These are phyloP conservation scores for Dryadomyces quercivorus DNA, from an alignment of 2,329 filamentous ascomycete species.

Conservation along the genomic window DNA sequence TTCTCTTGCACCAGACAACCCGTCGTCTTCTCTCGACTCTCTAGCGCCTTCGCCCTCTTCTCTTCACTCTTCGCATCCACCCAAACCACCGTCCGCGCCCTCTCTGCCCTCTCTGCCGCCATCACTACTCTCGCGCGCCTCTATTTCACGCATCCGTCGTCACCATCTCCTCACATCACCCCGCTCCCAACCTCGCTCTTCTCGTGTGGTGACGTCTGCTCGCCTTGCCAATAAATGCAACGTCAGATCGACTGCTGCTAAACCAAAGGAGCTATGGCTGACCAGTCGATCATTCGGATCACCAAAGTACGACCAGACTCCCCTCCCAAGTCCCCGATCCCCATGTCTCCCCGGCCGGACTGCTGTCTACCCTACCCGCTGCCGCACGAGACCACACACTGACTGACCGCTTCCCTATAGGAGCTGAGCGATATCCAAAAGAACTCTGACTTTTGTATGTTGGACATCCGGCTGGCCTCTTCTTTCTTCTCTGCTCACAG, in stretches of 20 bases:
- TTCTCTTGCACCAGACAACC: background rate
- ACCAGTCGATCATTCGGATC: constrained; percentile 81
- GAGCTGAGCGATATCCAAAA: constrained; percentile 80
- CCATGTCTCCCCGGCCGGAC: background rate
- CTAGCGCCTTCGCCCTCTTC: background rate
- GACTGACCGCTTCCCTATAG: constrained; percentile 26
- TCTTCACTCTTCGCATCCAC: too few species aligned
- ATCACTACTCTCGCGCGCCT: background rate
- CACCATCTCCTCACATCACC: background rate
- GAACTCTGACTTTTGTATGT: constrained; percentile 65
- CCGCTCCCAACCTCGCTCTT: background rate
- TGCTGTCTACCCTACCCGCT: background rate
- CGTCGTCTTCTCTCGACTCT: background rate
- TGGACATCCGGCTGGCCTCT: too few species aligned
- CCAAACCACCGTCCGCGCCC: too few species aligned
- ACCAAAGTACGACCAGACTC: constrained; percentile 50
- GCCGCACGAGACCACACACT: constrained; percentile 4
- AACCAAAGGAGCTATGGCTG: constrained; percentile 44
- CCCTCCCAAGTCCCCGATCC: constrained; percentile 1
- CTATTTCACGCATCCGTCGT: too few species aligned
- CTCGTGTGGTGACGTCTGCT: background rate
- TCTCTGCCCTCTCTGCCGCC: background rate
- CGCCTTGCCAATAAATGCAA: background rate
- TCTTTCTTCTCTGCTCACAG: background rate
- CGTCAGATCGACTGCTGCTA: too few species aligned